phyloP scores from a whole-genome alignment of 768 basidiomycete genomes.

The Boletus subparvulus region DNA sequence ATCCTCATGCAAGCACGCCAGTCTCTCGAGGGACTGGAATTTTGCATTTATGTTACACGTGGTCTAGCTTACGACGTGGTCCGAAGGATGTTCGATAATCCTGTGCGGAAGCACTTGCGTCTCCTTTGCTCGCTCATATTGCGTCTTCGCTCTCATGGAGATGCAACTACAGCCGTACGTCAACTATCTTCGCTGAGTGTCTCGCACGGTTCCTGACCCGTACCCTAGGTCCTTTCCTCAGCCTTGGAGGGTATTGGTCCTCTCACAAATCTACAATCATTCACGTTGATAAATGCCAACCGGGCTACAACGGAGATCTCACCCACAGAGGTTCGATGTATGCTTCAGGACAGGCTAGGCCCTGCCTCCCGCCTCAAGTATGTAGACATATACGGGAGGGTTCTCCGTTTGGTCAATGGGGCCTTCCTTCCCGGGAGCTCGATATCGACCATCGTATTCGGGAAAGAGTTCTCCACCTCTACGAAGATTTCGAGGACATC shows the following conservation, averaged over 20 bases:
- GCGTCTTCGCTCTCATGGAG: not conserved
- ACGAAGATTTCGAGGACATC: constrained; percentile 44
- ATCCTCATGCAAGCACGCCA: not conserved
- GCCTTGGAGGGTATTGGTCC: not conserved
- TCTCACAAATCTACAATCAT: not conserved
- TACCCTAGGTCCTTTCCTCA: not conserved
- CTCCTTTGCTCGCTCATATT: constrained; percentile 5
- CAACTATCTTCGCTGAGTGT: not conserved
- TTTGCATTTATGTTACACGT: not conserved
- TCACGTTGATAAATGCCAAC: not conserved
- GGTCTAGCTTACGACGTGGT: not conserved
- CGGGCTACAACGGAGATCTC: not conserved
- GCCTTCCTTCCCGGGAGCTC: constrained; percentile 47
- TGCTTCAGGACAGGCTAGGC: not conserved
- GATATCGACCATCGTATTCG: constrained; percentile 39
- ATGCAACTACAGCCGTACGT: not conserved
- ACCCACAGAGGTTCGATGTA: not conserved
- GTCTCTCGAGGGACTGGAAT: not conserved
- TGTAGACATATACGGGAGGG: not conserved
- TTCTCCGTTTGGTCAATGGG: constrained; percentile 3
- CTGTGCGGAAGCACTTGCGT: not conserved
- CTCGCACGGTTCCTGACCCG: not conserved
- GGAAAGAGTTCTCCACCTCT: constrained; percentile 38
- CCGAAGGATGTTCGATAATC: not conserved
- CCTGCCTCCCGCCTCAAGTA: not conserved